A percentile compares a stretch with the other conserved stretches of the same genome.
These are phyloP conservation scores for Corymbia maculata DNA, from an alignment of 345 rosid genomes.

Conservation along the genomic window DNA sequence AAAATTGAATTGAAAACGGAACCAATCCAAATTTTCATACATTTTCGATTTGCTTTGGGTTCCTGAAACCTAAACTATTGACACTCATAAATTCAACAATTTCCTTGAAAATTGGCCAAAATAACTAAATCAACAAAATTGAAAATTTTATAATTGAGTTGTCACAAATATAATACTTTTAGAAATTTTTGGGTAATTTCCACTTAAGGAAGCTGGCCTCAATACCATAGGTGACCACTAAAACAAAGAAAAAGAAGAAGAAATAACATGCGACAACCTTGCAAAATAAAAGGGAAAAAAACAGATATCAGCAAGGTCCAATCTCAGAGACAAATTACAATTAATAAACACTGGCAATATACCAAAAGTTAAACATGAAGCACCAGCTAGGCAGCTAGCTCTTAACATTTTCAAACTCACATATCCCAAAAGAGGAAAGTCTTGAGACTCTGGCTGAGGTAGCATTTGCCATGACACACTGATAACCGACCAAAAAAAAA, in stretches of 20 bases:
- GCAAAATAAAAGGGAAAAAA: background rate
- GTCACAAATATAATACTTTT: too few species aligned
- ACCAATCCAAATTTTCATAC: too few species aligned
- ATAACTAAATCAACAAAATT: too few species aligned
- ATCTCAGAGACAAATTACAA: background rate
- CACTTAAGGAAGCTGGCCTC: too few species aligned
- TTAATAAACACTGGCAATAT: background rate
- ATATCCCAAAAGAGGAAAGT: background rate
- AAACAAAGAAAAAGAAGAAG: background rate
- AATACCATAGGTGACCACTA: background rate
- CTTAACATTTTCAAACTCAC: background rate
- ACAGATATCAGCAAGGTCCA: background rate
- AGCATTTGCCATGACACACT: background rate
- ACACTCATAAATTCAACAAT: too few species aligned
- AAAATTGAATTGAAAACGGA: too few species aligned
- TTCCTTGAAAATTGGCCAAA: fast-evolving
- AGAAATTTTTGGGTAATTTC: too few species aligned
- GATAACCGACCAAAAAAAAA: background rate
- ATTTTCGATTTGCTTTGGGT: too few species aligned
- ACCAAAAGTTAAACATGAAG: background rate
- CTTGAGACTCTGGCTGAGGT: background rate
- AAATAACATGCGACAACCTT: background rate
- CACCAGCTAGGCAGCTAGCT: background rate
- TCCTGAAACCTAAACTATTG: too few species aligned
- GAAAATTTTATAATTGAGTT: too few species aligned